A percentile compares a stretch with the other conserved stretches of the same genome.
phyloP scores from a whole-genome alignment of 2,329 filamentous ascomycete genomes.

The Whalleya microplaca region DNA sequence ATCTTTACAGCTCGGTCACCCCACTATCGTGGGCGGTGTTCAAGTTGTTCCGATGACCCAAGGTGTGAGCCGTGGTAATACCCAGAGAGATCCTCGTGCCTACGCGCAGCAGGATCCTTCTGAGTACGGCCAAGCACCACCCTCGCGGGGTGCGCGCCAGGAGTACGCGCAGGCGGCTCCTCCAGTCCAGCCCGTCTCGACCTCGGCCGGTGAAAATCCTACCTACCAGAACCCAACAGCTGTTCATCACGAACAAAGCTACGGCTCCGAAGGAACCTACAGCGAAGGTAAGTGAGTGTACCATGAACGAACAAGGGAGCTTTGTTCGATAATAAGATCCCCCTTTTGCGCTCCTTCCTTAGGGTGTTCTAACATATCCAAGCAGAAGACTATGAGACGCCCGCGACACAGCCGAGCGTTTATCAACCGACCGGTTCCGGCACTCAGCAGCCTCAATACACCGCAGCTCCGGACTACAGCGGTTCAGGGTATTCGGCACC shows the following conservation, averaged over 20 bases:
- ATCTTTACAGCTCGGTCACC: slow-evolving; percentile 84
- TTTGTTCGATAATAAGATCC: slow-evolving; percentile 65
- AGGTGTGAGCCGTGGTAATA: slow-evolving; percentile 61
- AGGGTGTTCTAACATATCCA: slow-evolving; percentile 56
- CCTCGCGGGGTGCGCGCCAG: slow-evolving; percentile 36
- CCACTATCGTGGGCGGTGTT: slow-evolving; percentile 88
- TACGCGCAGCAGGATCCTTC: slow-evolving; percentile 39
- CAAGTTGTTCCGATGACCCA: slow-evolving; percentile 94
- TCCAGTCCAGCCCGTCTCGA: slow-evolving; percentile 45
- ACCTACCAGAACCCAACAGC: slow-evolving; percentile 47
- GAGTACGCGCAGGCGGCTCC: slow-evolving; percentile 48
- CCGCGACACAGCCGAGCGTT: slow-evolving; percentile 45
- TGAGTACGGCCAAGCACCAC: slow-evolving; percentile 35
- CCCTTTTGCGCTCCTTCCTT: slow-evolving; percentile 51
- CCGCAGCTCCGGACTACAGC: slow-evolving; percentile 61
- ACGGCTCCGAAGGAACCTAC: slow-evolving; percentile 64
- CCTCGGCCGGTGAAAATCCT: slow-evolving; percentile 42
- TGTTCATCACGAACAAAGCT: slow-evolving; percentile 52
- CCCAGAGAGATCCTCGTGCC: slow-evolving; percentile 44
- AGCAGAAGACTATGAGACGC: slow-evolving; percentile 62
- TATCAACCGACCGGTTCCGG: slow-evolving; percentile 38
- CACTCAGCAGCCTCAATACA: slow-evolving; percentile 40
- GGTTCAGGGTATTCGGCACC: slow-evolving; percentile 68
- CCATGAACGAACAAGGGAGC: slow-evolving; percentile 63
- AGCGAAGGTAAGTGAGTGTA: slow-evolving; percentile 79